Base-by-base conservation (phyloP, 371 early-diverging fungal genomes). In the Lichtheimia corymbifera region DNA sequence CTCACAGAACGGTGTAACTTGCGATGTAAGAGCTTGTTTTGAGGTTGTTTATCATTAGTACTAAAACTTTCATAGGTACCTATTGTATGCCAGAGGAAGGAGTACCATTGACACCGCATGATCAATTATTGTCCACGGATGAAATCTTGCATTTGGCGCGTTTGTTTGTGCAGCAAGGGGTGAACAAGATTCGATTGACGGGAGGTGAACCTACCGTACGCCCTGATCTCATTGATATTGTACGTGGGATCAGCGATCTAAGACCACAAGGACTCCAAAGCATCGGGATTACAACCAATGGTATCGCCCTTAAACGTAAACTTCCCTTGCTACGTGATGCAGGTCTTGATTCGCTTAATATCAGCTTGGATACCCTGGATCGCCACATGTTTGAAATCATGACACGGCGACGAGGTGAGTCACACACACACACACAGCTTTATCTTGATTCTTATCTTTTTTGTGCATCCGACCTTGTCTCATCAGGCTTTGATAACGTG, bases 51-150 rank as follows among this genome's bases (percentile, higher is more conserved):
- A 53, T 59, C 9, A 18, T 12, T 35, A 30, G 2, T 4, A 6
- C 18, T 18, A 47, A 18, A 0, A 47, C n/a, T 47, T 47, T 5
- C 11, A 22, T 47, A 91, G 92, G 93, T 66, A 92, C 93, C 0
- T 97, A 97, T 74, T 97, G 97, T 72, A 97, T 97, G 97, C 97
- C 96, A 5, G 93, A 85, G 42, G 93, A 93, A 61, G 97, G 97
- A 5, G 83, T 96, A 0, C 82, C 84, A 5, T 76, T 97, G 7
- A 87, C 93, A 0, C 91, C 94, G 0, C 68, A 71, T 20, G 72
- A 82, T 18, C 64, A 89, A 40, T 73, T 97, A 24, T 70, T 97
- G 58, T 86, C 87, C 6, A 87, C 89, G 2, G 76, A 79, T 12
- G 97, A 97, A 72, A 95, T 96, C 22, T 66, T 93, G 24, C 77